Evolutionary conservation across 2,329 filamentous ascomycete genomes (phyloP), one percentile per base, ranked within the genome.

Genomic region (Cladosporium sp.): DNA sequence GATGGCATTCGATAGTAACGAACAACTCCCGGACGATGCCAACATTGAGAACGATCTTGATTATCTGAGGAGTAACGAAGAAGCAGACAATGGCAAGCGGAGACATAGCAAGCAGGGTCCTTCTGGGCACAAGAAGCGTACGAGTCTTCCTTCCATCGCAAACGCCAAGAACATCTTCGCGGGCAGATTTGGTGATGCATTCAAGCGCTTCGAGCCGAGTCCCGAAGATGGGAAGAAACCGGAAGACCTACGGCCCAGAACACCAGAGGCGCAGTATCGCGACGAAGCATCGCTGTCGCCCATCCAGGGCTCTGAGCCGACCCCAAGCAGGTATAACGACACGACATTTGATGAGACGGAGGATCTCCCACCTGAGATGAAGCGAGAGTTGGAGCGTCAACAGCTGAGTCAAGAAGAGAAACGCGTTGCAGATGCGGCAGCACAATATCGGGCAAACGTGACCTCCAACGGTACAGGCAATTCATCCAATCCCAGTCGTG

Each of bases 141-240:
- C 88, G 1, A 95, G 92, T 76, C 79, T 96, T 69, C 85, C 86
- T 14, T 86, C 85, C 1, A 84, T 90, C 64, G 66, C 70, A 7
- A 72, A 71, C n/a, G 74, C 70, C 15, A 96, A 95, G 78, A 92
- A 88, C 66, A 87, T 96, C 44, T 83, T 97, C n/a, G 90, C 89
- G 5, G 92, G 93, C 28, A 92, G 90, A 71, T 97, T 98, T 76
- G 92, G 93, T 0, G 93, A 97, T 73, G 93, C 94, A 3, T 97
- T 98, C 80, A 92, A 94, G 74, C 87, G 91, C 6, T 98, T 98
- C 71, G 95, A 99, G 59, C 59, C 59, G 30, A 59, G 54, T 24
- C 28, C 64, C 3, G 51, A 49, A 7, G 58, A 62, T 14, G 58
- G 60, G 12, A 49, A 49, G 28, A 55, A 77, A 21, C 15, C n/a